Evolutionary conservation across 768 basidiomycete genomes (phyloP).

Genomic region (Hygrophorus russula): DNA sequence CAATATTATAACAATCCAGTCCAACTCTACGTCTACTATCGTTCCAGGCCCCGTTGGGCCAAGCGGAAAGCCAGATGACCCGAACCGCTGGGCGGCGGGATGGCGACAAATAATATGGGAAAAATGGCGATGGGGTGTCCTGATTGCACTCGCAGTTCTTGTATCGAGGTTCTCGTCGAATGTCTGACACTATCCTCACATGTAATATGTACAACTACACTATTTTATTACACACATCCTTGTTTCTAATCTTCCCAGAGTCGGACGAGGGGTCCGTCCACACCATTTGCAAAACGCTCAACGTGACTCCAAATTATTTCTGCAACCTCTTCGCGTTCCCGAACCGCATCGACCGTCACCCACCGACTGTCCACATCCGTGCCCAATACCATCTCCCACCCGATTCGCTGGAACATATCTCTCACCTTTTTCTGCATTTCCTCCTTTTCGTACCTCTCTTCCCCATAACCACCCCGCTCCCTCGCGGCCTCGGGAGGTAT

Average conservation of each 20-base stretch:
- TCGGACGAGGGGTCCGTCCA: slow-evolving; percentile 29
- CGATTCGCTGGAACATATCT: slow-evolving; percentile 45
- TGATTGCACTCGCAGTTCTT: slow-evolving; percentile 68
- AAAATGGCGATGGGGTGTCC: slow-evolving; percentile 76
- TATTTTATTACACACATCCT: neutral
- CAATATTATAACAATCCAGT: slow-evolving; percentile 3
- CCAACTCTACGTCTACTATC: neutral
- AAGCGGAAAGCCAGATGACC: slow-evolving; percentile 15
- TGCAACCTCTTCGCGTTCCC: slow-evolving; percentile 35
- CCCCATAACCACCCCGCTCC: slow-evolving; percentile 69
- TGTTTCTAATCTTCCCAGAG: slow-evolving; percentile 25
- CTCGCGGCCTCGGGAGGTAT: slow-evolving; percentile 61
- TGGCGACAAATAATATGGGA: slow-evolving; percentile 67
- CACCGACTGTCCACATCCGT: slow-evolving; percentile 22
- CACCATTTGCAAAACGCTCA: slow-evolving; percentile 27
- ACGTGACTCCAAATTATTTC: slow-evolving; percentile 45
- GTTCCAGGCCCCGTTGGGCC: neutral
- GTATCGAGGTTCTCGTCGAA: slow-evolving; percentile 65
- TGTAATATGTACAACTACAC: neutral
- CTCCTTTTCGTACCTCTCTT: slow-evolving; percentile 78
- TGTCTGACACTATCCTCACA: slow-evolving; percentile 12
- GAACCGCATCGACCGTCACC: slow-evolving; percentile 51
- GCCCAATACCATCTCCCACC: slow-evolving; percentile 30
- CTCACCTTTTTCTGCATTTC: slow-evolving; percentile 64
- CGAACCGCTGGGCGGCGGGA: slow-evolving; percentile 42